Evolutionary conservation across 257 asterid species (phyloP), one percentile per base, ranked within the genome.

Genomic region (Solanum chiquidenum): DNA sequence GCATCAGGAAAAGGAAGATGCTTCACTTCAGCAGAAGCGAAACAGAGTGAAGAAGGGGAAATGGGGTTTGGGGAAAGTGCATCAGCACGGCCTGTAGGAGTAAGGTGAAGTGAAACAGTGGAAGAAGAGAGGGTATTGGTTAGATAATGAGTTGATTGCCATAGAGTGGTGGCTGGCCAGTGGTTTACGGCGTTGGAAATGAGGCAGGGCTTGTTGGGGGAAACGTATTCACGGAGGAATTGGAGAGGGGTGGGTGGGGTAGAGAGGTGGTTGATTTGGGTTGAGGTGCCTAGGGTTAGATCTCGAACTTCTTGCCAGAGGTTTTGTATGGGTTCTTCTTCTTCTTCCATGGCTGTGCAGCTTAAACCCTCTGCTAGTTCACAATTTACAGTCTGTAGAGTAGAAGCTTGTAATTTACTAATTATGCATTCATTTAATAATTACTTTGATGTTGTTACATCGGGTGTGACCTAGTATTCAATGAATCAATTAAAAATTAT

Each of bases 261-360:
- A 29, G 90, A 88, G 79, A 95, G 95, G 89, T 85, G 95, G 88
- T 92, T 94, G 1, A 96, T 73, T 69, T 90, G 90, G 87, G 95
- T 88, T 49, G 91, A 73, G 85, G 58, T 49, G 88, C 98, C 96
- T 27, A 96, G 89, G 90, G 87, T 92, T 60, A 96, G 92, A 16
- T 95, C 96, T n/a, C 99, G 88, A 12, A 91, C 93, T 82, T 95
- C 99, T 88, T 94, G 91, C 99, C 99, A 96, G 27, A 96, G 94
- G 83, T 74, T 92, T 79, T 91, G 90, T 16, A 96, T 86, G 25
- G 90, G 83, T 62, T 89, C 86, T 42, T 90, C 90, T 64, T 10
- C 69, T 66, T 68, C 77, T 71, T 14, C 77, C 85, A 90, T 89
- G 87, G 52, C 7, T 82, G 69, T 82, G 83, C 9, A 52, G 62